phyloP scores from a whole-genome alignment of 2,329 filamentous ascomycete species.

The Mycosphaerella arachidis region DNA sequence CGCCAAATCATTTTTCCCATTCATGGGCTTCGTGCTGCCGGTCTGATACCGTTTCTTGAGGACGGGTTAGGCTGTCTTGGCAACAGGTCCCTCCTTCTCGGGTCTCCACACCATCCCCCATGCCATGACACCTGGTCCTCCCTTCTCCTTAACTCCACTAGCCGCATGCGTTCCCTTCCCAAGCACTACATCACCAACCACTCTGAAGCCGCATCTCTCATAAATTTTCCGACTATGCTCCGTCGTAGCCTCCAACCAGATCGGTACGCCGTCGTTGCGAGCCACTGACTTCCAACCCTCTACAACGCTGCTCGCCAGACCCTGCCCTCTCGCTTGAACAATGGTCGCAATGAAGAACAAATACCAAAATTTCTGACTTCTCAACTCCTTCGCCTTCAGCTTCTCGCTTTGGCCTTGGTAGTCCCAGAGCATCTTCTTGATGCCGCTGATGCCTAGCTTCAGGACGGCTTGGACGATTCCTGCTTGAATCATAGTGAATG shows the following conservation, averaged over 20 bases:
- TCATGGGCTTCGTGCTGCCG: no score
- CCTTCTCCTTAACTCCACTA: constrained; percentile 16
- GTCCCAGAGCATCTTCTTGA: constrained; percentile 26
- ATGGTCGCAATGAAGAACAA: constrained; percentile 27
- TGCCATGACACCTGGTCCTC: constrained; percentile 22
- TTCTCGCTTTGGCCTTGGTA: constrained; percentile 15
- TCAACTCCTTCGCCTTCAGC: constrained; percentile 16
- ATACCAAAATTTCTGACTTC: constrained; percentile 21
- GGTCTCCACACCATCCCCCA: constrained; percentile 28
- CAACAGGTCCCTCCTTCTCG: background rate
- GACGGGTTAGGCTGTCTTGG: no score
- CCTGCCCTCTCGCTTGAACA: constrained; percentile 17
- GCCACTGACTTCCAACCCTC: constrained; percentile 11
- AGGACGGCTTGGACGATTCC: constrained; percentile 16
- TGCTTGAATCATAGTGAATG: constrained; percentile 17
- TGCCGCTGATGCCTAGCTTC: constrained; percentile 21
- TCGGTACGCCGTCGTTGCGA: constrained; percentile 13
- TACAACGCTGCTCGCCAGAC: constrained; percentile 20
- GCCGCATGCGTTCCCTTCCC: constrained; percentile 20
- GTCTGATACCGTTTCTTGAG: no score
- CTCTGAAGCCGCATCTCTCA: constrained; percentile 22
- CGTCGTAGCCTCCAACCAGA: constrained; percentile 30
- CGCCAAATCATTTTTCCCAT: background rate
- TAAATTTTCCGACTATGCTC: constrained; percentile 20
- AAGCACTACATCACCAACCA: constrained; percentile 15